Conservation (phyloP, 1,284 basidiomycete genomes). For the Thelephora terrestris region DNA sequence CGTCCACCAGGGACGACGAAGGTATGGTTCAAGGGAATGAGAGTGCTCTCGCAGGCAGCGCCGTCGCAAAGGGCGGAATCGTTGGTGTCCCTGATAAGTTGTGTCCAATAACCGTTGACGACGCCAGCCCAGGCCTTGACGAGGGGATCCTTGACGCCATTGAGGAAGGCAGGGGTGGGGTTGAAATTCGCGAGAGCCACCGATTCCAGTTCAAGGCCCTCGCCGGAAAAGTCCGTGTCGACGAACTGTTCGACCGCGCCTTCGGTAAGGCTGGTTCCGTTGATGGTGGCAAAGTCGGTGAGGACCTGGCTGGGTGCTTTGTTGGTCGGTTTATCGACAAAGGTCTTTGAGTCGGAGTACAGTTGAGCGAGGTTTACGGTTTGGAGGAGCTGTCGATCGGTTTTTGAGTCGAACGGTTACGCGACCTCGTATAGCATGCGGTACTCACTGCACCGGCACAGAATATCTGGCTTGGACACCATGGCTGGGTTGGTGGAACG, state of each 20-base stretch:
- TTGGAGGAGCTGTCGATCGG: conserved; percentile 55
- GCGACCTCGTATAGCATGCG: background rate
- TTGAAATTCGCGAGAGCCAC: conserved; percentile 55
- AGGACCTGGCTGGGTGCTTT: conserved; percentile 57
- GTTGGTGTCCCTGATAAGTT: conserved; percentile 73
- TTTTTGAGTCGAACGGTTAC: conserved; percentile 1
- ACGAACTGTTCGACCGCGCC: conserved; percentile 62
- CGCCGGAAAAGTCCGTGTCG: conserved; percentile 70
- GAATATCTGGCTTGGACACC: conserved; percentile 77
- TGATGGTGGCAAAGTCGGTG: conserved; percentile 56
- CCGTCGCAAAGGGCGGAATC: conserved; percentile 53
- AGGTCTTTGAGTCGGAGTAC: conserved; percentile 80
- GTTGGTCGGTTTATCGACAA: conserved; percentile 85
- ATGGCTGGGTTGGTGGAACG: conserved; percentile 63
- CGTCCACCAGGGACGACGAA: conserved; percentile 83
- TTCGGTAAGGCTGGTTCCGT: conserved; percentile 36
- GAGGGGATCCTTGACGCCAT: conserved; percentile 62
- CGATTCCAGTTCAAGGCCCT: conserved; percentile 75
- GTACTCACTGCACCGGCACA: conserved; percentile 65
- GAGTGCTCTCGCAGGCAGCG: conserved; percentile 62
- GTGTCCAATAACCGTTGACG: conserved; percentile 77
- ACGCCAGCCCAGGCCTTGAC: conserved; percentile 64
- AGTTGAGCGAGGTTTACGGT: conserved; percentile 73
- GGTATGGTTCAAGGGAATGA: conserved; percentile 85
- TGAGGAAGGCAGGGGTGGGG: conserved; percentile 57